These are phyloP conservation scores for Hygrophila difformis DNA, from an alignment of 257 asterid species.

Conservation along the genomic window DNA sequence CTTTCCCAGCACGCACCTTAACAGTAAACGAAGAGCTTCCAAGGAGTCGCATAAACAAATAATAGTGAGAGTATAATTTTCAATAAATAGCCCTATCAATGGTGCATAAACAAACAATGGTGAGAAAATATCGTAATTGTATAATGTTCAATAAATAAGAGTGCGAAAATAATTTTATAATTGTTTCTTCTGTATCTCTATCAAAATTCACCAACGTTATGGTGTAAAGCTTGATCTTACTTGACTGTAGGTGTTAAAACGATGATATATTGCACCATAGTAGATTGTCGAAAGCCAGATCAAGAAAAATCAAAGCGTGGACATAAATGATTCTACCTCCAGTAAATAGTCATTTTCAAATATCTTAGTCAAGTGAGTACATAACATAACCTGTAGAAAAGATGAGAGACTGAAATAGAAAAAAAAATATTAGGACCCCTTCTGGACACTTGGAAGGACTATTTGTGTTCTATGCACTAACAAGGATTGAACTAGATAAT, in stretches of 20 bases:
- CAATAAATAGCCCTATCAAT: too few relatives aligned
- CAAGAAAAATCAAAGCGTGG: constrained; percentile 15
- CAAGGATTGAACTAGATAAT: not conserved
- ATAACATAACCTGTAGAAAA: constrained; percentile 67
- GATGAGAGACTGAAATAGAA: not conserved
- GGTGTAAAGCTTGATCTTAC: constrained; percentile 70
- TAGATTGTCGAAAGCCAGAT: constrained; percentile 16
- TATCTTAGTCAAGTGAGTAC: constrained; percentile 91
- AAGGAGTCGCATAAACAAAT: too few relatives aligned
- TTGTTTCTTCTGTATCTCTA: too few relatives aligned
- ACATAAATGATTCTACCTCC: constrained; percentile 48
- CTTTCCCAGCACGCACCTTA: too few relatives aligned
- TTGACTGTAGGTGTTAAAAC: constrained; percentile 46
- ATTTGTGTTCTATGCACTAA: not conserved
- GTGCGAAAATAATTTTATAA: too few relatives aligned
- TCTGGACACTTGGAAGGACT: not conserved
- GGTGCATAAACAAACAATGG: too few relatives aligned
- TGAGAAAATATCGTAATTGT: too few relatives aligned
- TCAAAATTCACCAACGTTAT: too few relatives aligned
- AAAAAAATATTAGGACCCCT: not conserved
- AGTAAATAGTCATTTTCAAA: constrained; percentile 57
- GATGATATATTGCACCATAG: constrained; percentile 7
- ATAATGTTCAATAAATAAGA: too few relatives aligned
- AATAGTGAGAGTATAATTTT: too few relatives aligned
- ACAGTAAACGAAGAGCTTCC: too few relatives aligned